Percentiles rank a stretch among this genome's conserved stretches.
These are phyloP conservation scores for Carex parvula DNA, from an alignment of 176 grass and related monocot species.

Conservation along the genomic window DNA sequence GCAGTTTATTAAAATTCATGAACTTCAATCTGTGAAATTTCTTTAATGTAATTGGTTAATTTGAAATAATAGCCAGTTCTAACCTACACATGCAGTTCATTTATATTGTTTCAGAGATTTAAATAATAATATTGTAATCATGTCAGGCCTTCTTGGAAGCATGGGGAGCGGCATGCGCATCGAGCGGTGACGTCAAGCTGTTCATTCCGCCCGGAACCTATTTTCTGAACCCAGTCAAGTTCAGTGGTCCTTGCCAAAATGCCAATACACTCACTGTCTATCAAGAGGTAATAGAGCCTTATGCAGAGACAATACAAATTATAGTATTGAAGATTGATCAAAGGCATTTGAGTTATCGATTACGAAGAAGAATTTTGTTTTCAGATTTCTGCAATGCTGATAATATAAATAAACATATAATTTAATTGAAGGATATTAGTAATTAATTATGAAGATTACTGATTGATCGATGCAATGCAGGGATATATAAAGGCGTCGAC, in stretches of 20 bases:
- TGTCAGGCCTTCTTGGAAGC: slow-evolving; percentile 41
- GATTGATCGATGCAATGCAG: too few relatives aligned
- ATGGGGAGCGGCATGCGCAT: slow-evolving; percentile 43
- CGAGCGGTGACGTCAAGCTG: slow-evolving; percentile 35
- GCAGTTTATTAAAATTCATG: neutral
- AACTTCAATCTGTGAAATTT: neutral
- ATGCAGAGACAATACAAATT: neutral
- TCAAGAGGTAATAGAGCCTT: slow-evolving; percentile 35
- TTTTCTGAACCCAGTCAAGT: slow-evolving; percentile 42
- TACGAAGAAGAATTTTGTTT: too few relatives aligned
- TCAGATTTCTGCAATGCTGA: too few relatives aligned
- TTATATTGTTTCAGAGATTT: neutral
- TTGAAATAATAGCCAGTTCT: neutral
- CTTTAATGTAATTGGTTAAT: neutral
- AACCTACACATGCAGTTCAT: neutral
- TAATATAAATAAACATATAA: neutral
- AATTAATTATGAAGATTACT: neutral
- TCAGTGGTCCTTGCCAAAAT: slow-evolving; percentile 49
- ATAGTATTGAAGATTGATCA: too few relatives aligned
- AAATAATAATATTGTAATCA: neutral
- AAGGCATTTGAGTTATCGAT: too few relatives aligned
- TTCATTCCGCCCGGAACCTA: slow-evolving; percentile 38
- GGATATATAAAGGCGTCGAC: slow-evolving; percentile 13
- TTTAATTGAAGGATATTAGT: neutral
- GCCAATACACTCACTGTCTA: slow-evolving; percentile 40